Percentiles rank a stretch among this genome's conserved stretches.
phyloP scores from a whole-genome alignment of 352 stramenopile genomes.

The Phytophthora tubulina region DNA sequence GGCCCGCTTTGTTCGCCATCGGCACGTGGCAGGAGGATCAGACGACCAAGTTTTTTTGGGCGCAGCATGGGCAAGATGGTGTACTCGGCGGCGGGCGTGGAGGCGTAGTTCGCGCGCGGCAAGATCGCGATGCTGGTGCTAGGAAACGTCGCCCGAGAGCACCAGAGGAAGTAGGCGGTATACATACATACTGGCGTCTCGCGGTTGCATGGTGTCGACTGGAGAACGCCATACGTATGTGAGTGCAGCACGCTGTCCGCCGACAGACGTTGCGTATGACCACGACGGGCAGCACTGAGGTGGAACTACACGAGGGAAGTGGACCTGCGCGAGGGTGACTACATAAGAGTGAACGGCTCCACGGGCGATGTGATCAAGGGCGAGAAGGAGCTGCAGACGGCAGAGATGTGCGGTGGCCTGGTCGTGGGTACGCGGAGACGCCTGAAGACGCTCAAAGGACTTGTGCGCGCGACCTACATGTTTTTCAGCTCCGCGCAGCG shows the following conservation, averaged over 20 bases:
- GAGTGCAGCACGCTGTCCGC: slow-evolving; percentile 31
- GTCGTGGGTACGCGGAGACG: slow-evolving; percentile 36
- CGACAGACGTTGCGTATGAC: slow-evolving; percentile 33
- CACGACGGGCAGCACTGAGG: slow-evolving; percentile 10
- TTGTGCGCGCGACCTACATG: slow-evolving; percentile 30
- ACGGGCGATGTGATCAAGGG: slow-evolving; percentile 37
- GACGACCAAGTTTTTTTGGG: slow-evolving; percentile 12
- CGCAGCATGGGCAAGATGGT: slow-evolving; percentile 38
- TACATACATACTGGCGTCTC: slow-evolving; percentile 41
- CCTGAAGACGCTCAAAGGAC: slow-evolving; percentile 31
- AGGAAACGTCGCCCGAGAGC: slow-evolving; percentile 30
- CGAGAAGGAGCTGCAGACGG: slow-evolving; percentile 28
- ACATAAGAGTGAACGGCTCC: slow-evolving; percentile 36
- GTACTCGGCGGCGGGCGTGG: slow-evolving; percentile 29
- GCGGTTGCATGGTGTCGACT: slow-evolving; percentile 36
- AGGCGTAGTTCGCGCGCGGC: slow-evolving; percentile 34
- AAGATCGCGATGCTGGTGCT: slow-evolving; percentile 36
- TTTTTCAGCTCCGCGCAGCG: slow-evolving; percentile 36
- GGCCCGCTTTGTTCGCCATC: too few relatives aligned
- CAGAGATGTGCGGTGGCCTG: slow-evolving; percentile 27
- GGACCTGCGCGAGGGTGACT: slow-evolving; percentile 29
- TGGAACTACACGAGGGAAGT: background rate
- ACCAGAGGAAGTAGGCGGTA: slow-evolving; percentile 28
- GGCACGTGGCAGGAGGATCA: too few relatives aligned
- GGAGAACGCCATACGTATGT: slow-evolving; percentile 36